Evolutionary conservation across 805 yeast species (phyloP), one percentile per base, ranked within the genome.

Genomic region (Komagataella mondaviorum): DNA sequence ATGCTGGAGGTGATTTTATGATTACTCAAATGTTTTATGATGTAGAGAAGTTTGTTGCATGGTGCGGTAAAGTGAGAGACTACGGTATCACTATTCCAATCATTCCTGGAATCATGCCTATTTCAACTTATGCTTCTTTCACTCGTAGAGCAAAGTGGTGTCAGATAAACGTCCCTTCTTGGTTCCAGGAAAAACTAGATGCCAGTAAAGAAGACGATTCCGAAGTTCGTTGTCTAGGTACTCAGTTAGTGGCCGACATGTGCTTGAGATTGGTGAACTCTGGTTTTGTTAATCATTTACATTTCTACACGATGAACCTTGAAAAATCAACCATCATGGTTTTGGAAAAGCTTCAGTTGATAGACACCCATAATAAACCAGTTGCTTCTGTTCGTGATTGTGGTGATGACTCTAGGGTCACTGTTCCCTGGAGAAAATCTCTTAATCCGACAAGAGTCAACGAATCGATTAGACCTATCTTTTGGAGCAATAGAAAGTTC

Each of bases 101-200:
- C 57, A 83, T 93, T 54, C 99, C 99, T 1, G 99, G 99, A 12
- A 89, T 93, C 66, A 93, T 93, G 99, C 99, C 99, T 20, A 90
- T 93, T 53, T 82, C 95, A n/a, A 88, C 96, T 3, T 90, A 91
- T 68, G 85, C 95, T 23, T 81, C 96, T 3, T 93, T 93, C 64
- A 67, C 89, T 55, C 83, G 99, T 71, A 80, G 99, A 65, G 96
- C 96, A 17, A 81, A 81, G 51, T 93, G 99, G 99, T 88, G 95
- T 54, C 85, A 86, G 61, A 83, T 93, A 59, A 67, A 76, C 45
- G 75, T 93, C 53, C 99, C 99, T 3, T 75, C 76, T 54, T 73
- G 77, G 49, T 89, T 90, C 65, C 66, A 80, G 57, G 80, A 78
- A 23, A 76, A 69, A 47, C 73, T 93, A 59, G 89, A 85, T 49